Conservation (phyloP, 345 rosid species). For the Populus euphratica region DNA sequence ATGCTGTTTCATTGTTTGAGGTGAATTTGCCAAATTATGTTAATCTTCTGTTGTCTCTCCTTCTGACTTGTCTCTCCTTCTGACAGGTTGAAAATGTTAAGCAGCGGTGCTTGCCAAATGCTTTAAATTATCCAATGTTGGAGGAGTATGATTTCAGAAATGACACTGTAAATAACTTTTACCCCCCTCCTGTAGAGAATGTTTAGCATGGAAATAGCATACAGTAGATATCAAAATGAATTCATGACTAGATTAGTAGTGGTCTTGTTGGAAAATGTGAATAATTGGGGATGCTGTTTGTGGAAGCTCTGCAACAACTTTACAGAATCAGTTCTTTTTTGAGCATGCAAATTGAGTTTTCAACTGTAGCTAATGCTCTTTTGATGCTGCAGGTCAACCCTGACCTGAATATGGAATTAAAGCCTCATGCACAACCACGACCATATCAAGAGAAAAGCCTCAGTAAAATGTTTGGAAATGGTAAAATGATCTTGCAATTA, state of each 20-base stretch:
- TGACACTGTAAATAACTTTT: conserved; percentile 51
- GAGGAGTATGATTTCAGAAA: conserved; percentile 96
- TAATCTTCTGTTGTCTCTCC: background rate
- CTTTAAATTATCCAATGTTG: conserved; percentile 94
- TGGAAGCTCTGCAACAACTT: background rate
- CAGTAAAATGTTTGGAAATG: conserved; percentile 99
- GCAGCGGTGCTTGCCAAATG: conserved; percentile 97
- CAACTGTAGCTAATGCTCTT: background rate
- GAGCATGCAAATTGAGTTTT: background rate
- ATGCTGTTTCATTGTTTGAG: background rate
- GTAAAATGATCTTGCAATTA: conserved; percentile 28
- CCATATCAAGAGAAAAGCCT: conserved; percentile 96
- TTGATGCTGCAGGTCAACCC: conserved; percentile 66
- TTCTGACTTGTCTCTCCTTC: background rate
- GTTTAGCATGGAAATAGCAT: too few relatives aligned
- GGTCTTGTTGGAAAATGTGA: background rate
- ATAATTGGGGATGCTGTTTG: background rate
- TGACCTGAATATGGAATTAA: conserved; percentile 84
- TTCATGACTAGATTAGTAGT: too few relatives aligned
- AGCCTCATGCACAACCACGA: conserved; percentile 93
- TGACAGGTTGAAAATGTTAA: conserved; percentile 92
- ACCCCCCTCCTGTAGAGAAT: background rate
- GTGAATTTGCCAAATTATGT: background rate
- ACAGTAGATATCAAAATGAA: too few relatives aligned
- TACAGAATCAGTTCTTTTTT: too few relatives aligned